Conservation (phyloP, 208 protist genomes). For the Crithidia thermophila region DNA sequence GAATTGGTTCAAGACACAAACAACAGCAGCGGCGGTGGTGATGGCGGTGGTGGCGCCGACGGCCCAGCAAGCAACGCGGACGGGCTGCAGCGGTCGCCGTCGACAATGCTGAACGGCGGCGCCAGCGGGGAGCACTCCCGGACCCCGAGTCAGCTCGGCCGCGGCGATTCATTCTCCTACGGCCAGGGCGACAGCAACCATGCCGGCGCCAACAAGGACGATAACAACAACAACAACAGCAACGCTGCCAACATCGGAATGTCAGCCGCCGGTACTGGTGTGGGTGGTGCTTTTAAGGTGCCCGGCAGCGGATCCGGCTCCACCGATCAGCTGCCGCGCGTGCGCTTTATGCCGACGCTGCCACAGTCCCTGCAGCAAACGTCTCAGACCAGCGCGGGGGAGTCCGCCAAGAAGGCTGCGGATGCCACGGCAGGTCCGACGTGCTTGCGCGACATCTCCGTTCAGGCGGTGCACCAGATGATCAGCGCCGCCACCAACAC, state of each 20-base stretch:
- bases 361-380: conserved; percentile 21
- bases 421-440: neutral
- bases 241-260: neutral
- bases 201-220: neutral
- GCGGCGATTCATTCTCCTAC: neutral
- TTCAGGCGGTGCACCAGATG: conserved; percentile 63
- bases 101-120: conserved; percentile 12
- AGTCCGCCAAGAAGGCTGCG: neutral
- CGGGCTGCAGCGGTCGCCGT: conserved; percentile 28
- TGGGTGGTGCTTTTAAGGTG: neutral
- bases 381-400: neutral
- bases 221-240: neutral
- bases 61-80: neutral
- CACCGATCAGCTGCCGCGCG: conserved; percentile 25
- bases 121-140: conserved; percentile 12
- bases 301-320: neutral
- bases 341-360: conserved; percentile 46
- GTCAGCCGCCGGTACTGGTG: neutral
- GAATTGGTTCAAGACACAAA: conserved; percentile 20
- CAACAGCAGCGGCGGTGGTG: neutral
- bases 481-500: conserved; percentile 50
- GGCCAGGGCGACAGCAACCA: too few relatives aligned
- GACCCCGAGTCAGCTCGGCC: neutral
- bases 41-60: conserved; percentile 10
- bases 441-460: conserved; percentile 70